Evolutionary conservation across 2,329 filamentous ascomycete genomes (phyloP), one percentile per base, ranked within the genome.

Genomic region (Apiospora saccharicola): DNA sequence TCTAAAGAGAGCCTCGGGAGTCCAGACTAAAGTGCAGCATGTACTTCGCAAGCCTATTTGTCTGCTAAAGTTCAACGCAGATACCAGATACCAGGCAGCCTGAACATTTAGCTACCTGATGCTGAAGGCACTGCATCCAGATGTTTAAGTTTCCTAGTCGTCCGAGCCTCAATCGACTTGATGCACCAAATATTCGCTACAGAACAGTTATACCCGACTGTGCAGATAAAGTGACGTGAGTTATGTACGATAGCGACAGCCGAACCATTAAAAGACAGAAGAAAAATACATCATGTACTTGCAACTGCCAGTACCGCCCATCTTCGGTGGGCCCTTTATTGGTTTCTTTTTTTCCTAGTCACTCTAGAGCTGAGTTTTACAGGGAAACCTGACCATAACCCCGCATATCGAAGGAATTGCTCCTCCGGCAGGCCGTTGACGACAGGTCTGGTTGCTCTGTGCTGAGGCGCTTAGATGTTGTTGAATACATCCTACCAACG

Each of bases 171-270:
- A 22, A 16, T 16, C 24, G 51, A 34, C 19, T 57, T 26, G 5
- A 34, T 34, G 51, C 51, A 57, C 51, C 51, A 6, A 57, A 34
- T 30, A 37, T 19, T 26, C 51, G 51, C 51, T 57, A 19, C 30
- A 34, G 51, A 34, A 57, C 51, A 19, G 34, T 34, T 37, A 30
- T 22, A 37, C 53, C 34, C 34, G 8, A 37, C 53, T 19, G 53
- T 37, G 53, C 53, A 61, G 53, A 61, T 37, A n/a, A n/a, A 61
- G 57, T 64, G 57, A 64, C 57, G 57, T 64, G 57, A 64, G 53
- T 30, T 37, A 34, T 26, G 49, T 34, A 61, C 16, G 53, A 37
- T 34, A 47, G 46, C 53, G 53, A 37, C 53, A 37, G 53, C 53
- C 53, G 53, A 37, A 34, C 26, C n/a, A 30, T 24, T 34, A 61